Evolutionary conservation across 2,329 filamentous ascomycete genomes (phyloP).

Genomic region (Niveomyces coronatus): DNA sequence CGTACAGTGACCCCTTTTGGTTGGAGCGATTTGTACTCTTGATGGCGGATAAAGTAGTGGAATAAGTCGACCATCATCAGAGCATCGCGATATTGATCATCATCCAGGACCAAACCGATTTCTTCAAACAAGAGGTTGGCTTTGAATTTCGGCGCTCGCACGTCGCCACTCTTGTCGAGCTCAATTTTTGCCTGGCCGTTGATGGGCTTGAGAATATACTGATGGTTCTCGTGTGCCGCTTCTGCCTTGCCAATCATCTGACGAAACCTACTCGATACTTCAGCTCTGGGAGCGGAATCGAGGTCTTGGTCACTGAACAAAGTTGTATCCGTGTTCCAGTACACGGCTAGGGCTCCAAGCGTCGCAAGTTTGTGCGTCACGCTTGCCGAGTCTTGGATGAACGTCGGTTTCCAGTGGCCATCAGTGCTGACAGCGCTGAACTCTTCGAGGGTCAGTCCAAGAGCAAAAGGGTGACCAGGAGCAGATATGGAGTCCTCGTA

Average conservation of each 20-base stretch:
- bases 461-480: slow-evolving; percentile 87
- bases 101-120: slow-evolving; percentile 93
- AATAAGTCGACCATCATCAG: slow-evolving; percentile 98
- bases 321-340: slow-evolving; percentile 93
- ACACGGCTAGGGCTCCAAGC: slow-evolving; percentile 79
- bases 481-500: slow-evolving; percentile 97
- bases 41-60: slow-evolving; percentile 95
- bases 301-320: slow-evolving; percentile 44
- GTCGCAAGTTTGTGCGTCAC: slow-evolving; percentile 91
- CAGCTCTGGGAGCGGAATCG: slow-evolving; percentile 57
- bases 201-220: slow-evolving; percentile 93
- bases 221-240: slow-evolving; percentile 51
- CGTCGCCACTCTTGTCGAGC: slow-evolving; percentile 82
- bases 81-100: slow-evolving; percentile 92
- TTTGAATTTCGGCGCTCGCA: slow-evolving; percentile 75
- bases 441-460: slow-evolving; percentile 86
- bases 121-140: slow-evolving; percentile 90
- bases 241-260: slow-evolving; percentile 68
- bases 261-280: slow-evolving; percentile 68
- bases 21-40: slow-evolving; percentile 90
- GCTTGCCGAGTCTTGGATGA: slow-evolving; percentile 75
- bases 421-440: slow-evolving; percentile 97
- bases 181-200: slow-evolving; percentile 92
- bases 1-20: slow-evolving; percentile 73
- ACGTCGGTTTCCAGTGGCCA: slow-evolving; percentile 87